phyloP scores from a whole-genome alignment of 2,329 filamentous ascomycete genomes.

The Dactylellina haptotyla region DNA sequence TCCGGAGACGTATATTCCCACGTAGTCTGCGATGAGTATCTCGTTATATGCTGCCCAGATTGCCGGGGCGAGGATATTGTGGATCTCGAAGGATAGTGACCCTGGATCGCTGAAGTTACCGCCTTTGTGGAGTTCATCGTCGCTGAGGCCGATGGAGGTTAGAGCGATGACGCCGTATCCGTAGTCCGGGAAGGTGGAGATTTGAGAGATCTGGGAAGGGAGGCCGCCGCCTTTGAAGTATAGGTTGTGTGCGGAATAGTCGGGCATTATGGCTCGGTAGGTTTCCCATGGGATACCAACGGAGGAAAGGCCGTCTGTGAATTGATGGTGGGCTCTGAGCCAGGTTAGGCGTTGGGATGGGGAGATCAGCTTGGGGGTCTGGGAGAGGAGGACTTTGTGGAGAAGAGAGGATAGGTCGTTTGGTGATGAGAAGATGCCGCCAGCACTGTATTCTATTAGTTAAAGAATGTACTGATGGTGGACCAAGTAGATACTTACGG shows the following conservation, averaged over 20 bases:
- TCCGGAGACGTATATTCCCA: constrained; percentile 28
- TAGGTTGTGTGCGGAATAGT: constrained; percentile 33
- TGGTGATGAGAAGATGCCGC: constrained; percentile 44
- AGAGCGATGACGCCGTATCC: constrained; percentile 37
- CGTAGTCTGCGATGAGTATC: constrained; percentile 28
- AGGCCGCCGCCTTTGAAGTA: constrained; percentile 49
- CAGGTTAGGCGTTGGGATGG: constrained; percentile 37
- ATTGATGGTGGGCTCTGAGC: constrained; percentile 32
- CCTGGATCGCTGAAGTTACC: constrained; percentile 4
- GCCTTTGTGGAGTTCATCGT: constrained; percentile 15
- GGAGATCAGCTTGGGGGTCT: constrained; percentile 15
- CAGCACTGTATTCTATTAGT: constrained; percentile 18
- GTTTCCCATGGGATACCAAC: constrained; percentile 47
- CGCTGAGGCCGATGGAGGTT: constrained; percentile 15
- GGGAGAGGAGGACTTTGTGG: constrained; percentile 31
- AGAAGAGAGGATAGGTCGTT: constrained; percentile 44
- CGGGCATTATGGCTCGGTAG: constrained; percentile 37
- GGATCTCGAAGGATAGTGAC: constrained; percentile 17
- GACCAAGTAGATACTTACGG: constrained; percentile 8
- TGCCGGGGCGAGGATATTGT: constrained; percentile 36
- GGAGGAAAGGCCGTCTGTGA: constrained; percentile 37
- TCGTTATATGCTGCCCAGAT: constrained; percentile 36
- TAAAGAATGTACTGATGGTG: not conserved
- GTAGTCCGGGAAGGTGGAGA: constrained; percentile 37
- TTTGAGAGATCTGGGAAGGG: constrained; percentile 28